phyloP scores from a whole-genome alignment of 257 asterid species.

The Fraxinus americana region DNA sequence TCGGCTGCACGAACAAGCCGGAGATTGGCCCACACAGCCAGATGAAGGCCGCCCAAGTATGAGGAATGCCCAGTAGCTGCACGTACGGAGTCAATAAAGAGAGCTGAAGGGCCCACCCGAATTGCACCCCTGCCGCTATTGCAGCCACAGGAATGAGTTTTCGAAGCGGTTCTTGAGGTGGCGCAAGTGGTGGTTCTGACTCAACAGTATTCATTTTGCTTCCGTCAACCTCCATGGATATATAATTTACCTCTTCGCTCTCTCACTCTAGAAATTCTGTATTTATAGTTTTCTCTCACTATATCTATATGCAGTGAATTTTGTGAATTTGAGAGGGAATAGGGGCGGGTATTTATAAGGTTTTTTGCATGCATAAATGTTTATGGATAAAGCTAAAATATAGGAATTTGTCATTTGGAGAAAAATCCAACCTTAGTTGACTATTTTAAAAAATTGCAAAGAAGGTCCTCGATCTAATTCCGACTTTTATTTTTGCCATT shows the following conservation, averaged over 20 bases:
- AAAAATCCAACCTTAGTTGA: neutral
- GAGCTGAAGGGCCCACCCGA: conserved; percentile 98
- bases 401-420: neutral
- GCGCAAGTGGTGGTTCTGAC: conserved; percentile 14
- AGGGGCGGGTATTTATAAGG: neutral
- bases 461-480: neutral
- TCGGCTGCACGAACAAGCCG: conserved; percentile 86
- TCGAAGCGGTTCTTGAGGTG: conserved; percentile 41
- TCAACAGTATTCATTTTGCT: conserved; percentile 12
- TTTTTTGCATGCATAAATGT: neutral
- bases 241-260: neutral
- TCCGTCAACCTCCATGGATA: conserved; percentile 28
- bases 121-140: conserved; percentile 89
- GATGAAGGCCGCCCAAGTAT: conserved; percentile 66
- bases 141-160: conserved; percentile 63
- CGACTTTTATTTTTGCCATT: too few relatives aligned
- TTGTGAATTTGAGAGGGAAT: neutral
- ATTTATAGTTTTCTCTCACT: neutral
- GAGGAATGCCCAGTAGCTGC: conserved; percentile 82
- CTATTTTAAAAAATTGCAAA: neutral
- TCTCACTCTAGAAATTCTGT: neutral
- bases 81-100: conserved; percentile 88
- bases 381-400: neutral
- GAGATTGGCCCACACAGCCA: conserved; percentile 95
- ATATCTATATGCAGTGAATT: neutral